Evolutionary conservation across 1,284 basidiomycete species (phyloP), one percentile per base, ranked within the genome.

Genomic region (Apiotrichum gracile): DNA sequence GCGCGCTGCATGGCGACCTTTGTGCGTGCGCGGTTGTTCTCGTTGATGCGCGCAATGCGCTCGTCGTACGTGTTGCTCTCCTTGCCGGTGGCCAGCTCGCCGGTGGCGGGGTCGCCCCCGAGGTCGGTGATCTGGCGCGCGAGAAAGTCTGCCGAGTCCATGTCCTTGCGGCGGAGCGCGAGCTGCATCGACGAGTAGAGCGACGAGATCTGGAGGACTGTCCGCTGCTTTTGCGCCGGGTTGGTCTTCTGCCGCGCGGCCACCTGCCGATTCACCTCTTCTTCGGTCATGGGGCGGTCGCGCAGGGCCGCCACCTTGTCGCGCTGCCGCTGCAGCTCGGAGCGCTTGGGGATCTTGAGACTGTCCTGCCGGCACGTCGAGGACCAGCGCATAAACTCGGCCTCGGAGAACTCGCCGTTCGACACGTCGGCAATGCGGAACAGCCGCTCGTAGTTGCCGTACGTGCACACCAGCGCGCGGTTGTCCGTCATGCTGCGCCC

Each of bases 361-460:
- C 81, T 79, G 26, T 91, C 87, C 0, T 58, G 64, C 35, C 78
- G 62, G 60, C 78, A 83, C 0, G 77, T 72, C 56, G 73, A 76
- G 14, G 70, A 62, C 29, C 88, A 77, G 12, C 88, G 80, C 3
- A 82, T 79, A 67, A 85, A 91, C 65, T 93, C 90, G 69, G 79
- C 80, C 88, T 92, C 65, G 2, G 17, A 8, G 39, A 17, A 26
- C 9, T 74, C 60, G 2, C 80, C 73, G 67, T 93, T 91, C 4
- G 89, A 92, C 3, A 91, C 82, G 61, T 84, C 86, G 65, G 89
- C 87, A 82, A 93, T 88, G 3, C 76, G 68, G 64, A 85, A 90
- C 1, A 73, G 55, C 51, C 78, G 80, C 5, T 77, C 66, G 1
- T 82, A 80, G 44, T 80, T 81, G 12, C 88, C 89, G 63, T 89